Percentiles rank a stretch among this genome's conserved stretches.
Conservation (phyloP, 164 flowering plant genomes). For the Piper betle region DNA sequence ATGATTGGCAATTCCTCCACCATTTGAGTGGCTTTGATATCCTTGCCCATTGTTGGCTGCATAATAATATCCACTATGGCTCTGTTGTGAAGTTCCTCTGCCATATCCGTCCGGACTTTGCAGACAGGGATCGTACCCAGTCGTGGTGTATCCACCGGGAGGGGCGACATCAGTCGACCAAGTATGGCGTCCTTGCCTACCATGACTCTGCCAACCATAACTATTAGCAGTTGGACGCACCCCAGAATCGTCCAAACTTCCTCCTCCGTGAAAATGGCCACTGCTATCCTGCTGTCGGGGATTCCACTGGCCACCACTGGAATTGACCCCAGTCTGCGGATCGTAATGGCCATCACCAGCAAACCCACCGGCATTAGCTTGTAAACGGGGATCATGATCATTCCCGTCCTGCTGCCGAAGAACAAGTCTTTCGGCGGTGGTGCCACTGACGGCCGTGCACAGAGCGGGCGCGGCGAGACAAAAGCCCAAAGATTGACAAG, state of each 20-base stretch:
- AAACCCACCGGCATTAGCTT: neutral
- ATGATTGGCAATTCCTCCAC: neutral
- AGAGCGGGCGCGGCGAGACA: neutral
- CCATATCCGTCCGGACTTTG: neutral
- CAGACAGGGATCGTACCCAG: neutral
- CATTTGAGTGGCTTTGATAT: neutral
- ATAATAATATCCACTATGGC: neutral
- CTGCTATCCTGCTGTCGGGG: neutral
- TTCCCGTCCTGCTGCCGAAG: neutral
- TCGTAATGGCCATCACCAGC: neutral
- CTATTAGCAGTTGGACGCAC: neutral
- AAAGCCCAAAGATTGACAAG: neutral
- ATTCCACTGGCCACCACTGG: neutral
- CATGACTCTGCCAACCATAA: neutral
- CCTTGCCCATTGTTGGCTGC: too few species aligned
- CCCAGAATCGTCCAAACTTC: neutral
- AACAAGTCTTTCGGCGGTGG: conserved; percentile 9
- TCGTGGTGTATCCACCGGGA: neutral
- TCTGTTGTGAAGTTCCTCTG: neutral
- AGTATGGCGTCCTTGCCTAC: neutral
- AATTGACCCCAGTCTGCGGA: neutral
- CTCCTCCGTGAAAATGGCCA: neutral
- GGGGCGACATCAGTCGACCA: neutral
- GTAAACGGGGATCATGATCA: too few species aligned
- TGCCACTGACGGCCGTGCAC: conserved; percentile 2